Conservation (phyloP, 2,329 filamentous ascomycete species). For the Fusarium solani-melongenae region DNA sequence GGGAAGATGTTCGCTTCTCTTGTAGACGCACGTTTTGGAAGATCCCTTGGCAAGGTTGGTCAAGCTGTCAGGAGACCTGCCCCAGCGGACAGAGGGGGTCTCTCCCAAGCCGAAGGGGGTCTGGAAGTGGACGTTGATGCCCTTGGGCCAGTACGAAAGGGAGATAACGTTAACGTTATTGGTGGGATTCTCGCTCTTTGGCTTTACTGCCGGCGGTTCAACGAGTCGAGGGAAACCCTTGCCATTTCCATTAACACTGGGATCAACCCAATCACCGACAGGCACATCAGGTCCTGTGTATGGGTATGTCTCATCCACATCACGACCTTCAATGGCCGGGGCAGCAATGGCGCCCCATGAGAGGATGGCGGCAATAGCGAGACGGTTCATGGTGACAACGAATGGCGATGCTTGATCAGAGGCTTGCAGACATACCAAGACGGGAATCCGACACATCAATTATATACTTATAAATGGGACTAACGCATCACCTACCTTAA, state of each 20-base stretch:
- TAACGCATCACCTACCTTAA: not conserved
- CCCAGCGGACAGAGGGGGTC: constrained; percentile 58
- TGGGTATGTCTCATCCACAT: constrained; percentile 56
- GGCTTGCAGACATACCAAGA: not conserved
- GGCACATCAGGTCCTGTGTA: constrained; percentile 61
- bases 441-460: not conserved
- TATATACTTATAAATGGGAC: not conserved
- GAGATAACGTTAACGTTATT: constrained; percentile 66
- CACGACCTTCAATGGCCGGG: not conserved
- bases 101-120: constrained; percentile 62
- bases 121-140: constrained; percentile 65
- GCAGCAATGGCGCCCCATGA: not conserved
- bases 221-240: constrained; percentile 62
- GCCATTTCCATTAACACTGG: constrained; percentile 61
- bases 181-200: constrained; percentile 53
- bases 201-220: constrained; percentile 61
- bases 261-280: constrained; percentile 63
- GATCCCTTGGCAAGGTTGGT: not conserved
- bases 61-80: constrained; percentile 30
- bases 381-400: not conserved
- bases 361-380: not conserved
- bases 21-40: too few relatives aligned
- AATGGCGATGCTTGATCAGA: not conserved
- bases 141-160: constrained; percentile 58
- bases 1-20: too few relatives aligned